These are phyloP conservation scores for Suhomyces xylopsoci DNA, from an alignment of 805 yeast genomes.

Conservation along the genomic window DNA sequence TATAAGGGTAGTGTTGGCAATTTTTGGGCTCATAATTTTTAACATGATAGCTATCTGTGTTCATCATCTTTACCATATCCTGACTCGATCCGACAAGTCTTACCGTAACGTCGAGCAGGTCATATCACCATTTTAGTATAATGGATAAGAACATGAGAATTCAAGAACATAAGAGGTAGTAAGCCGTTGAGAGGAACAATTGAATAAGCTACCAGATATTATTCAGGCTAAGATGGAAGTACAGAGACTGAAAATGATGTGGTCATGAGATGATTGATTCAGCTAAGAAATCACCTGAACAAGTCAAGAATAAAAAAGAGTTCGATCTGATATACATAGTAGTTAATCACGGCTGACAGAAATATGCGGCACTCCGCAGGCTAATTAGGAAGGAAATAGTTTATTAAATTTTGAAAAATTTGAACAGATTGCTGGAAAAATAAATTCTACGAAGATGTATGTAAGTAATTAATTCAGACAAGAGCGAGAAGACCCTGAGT, in stretches of 20 bases:
- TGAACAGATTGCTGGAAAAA: neutral
- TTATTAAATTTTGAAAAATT: neutral
- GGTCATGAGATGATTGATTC: too few species aligned
- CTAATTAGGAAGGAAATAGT: neutral
- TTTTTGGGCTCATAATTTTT: constrained; percentile 32
- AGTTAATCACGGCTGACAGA: neutral
- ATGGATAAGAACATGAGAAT: neutral
- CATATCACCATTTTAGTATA: constrained; percentile 31
- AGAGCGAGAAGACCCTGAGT: neutral
- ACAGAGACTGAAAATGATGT: neutral
- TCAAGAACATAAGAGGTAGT: neutral
- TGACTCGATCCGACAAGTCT: constrained; percentile 24
- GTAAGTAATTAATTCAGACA: neutral
- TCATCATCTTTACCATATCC: constrained; percentile 35
- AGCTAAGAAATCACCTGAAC: neutral
- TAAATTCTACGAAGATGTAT: neutral
- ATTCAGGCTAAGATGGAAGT: neutral
- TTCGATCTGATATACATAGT: neutral
- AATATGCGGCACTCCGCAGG: neutral
- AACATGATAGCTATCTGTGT: constrained; percentile 36
- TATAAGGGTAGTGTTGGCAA: constrained; percentile 31
- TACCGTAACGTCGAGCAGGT: constrained; percentile 36
- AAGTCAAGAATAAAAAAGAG: neutral
- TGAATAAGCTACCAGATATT: neutral
- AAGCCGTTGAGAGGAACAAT: neutral